Percentiles rank a stretch among this genome's conserved stretches.
Conservation (phyloP, 176 grass and related monocot species). For the Musa itinerans region DNA sequence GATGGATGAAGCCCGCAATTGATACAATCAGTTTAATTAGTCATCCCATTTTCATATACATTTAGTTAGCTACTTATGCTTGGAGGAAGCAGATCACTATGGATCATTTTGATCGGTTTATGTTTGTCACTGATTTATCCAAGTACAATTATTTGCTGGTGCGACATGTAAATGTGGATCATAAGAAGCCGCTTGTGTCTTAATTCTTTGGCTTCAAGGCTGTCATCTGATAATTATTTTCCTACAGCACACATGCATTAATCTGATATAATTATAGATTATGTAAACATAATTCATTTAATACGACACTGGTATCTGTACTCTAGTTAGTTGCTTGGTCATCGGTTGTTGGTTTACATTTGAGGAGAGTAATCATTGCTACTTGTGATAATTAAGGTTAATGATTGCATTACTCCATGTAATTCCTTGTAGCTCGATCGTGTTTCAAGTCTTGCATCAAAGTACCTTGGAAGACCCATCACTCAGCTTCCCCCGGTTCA, state of each 20-base stretch:
- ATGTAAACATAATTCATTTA: no score
- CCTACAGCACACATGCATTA: no score
- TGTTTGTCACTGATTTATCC: neutral
- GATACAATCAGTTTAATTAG: neutral
- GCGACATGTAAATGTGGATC: neutral
- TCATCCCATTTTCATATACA: no score
- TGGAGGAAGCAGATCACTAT: neutral
- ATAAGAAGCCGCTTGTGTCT: neutral
- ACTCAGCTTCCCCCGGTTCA: slow-evolving; percentile 53
- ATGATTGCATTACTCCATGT: slow-evolving; percentile 12
- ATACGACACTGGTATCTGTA: neutral
- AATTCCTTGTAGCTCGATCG: slow-evolving; percentile 55
- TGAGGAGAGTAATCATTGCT: neutral
- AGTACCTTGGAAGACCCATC: slow-evolving; percentile 73
- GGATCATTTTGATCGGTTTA: neutral
- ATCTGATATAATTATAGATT: no score
- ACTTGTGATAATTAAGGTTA: neutral
- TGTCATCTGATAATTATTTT: no score
- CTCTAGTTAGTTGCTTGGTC: neutral
- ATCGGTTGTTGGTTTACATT: no score
- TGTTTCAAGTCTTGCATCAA: slow-evolving; percentile 65
- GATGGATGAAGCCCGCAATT: neutral
- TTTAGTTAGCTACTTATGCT: no score
- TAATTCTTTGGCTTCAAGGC: neutral
- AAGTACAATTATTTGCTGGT: neutral